Conservation (phyloP, 2,329 filamentous ascomycete genomes). For the Pseudogymnoascus sp. region DNA sequence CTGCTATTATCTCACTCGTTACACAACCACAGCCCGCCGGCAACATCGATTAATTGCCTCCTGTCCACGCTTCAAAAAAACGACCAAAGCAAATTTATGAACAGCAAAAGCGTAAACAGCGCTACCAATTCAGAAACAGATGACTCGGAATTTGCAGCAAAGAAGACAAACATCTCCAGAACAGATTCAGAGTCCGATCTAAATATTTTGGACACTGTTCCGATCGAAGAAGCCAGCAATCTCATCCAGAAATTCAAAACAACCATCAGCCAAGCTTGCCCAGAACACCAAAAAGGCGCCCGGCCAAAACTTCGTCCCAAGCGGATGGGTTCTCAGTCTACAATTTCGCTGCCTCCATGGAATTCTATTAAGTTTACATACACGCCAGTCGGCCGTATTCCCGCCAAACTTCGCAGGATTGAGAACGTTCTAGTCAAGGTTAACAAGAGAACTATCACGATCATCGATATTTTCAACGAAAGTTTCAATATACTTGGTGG, state of each 20-base stretch:
- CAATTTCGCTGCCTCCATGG: neutral
- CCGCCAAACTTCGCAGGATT: neutral
- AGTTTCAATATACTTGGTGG: neutral
- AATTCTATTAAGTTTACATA: neutral
- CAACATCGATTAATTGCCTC: neutral
- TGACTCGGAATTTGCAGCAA: neutral
- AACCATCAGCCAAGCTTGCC: neutral
- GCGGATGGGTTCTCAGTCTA: neutral
- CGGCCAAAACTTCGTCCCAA: neutral
- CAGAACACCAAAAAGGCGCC: neutral
- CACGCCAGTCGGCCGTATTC: neutral
- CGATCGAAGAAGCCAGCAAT: neutral
- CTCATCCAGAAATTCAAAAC: neutral
- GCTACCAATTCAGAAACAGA: neutral
- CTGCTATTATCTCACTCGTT: neutral
- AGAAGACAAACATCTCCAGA: neutral
- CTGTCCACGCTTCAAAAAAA: neutral
- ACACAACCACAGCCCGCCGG: neutral
- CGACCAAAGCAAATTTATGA: neutral
- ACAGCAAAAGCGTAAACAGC: neutral
- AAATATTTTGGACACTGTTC: neutral
- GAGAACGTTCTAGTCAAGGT: neutral
- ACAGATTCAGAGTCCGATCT: neutral
- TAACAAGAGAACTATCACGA: neutral
- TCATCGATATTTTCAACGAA: neutral